Evolutionary conservation across 805 yeast species (phyloP).

Genomic region (Suhomyces kilbournensis): DNA sequence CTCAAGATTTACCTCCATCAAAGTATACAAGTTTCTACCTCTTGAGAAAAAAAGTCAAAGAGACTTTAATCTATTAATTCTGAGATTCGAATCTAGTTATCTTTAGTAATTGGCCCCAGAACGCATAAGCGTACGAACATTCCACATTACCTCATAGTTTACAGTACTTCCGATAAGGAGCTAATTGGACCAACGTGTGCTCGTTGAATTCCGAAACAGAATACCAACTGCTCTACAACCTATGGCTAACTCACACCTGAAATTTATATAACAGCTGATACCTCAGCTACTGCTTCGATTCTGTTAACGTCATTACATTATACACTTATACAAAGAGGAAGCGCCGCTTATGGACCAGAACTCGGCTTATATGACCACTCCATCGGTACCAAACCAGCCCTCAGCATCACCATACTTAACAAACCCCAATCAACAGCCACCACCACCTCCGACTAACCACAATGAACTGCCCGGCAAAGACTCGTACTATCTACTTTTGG

Average conservation of each 20-base stretch:
- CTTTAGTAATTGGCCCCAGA: not conserved
- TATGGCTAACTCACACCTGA: not conserved
- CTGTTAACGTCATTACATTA: not conserved
- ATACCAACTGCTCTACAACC: not conserved
- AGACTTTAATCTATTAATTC: not conserved
- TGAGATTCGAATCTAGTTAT: not conserved
- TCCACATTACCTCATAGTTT: not conserved
- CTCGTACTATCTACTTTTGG: constrained; percentile 48
- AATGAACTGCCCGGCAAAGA: constrained; percentile 15
- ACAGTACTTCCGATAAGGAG: not conserved
- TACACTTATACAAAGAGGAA: not conserved
- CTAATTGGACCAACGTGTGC: not conserved
- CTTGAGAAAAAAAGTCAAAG: not conserved
- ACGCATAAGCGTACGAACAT: not conserved
- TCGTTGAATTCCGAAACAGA: not conserved
- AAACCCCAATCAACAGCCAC: not conserved
- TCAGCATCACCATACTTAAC: not conserved
- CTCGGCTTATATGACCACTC: not conserved
- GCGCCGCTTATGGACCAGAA: not conserved
- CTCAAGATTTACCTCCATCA: not conserved
- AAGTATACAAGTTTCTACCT: not conserved
- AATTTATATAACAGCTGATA: not conserved
- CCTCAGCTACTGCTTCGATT: not conserved
- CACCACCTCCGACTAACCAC: not conserved
- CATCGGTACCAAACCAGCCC: not conserved